phyloP scores from a whole-genome alignment of 2,329 filamentous ascomycete genomes.

The Trichoderma simmonsii region DNA sequence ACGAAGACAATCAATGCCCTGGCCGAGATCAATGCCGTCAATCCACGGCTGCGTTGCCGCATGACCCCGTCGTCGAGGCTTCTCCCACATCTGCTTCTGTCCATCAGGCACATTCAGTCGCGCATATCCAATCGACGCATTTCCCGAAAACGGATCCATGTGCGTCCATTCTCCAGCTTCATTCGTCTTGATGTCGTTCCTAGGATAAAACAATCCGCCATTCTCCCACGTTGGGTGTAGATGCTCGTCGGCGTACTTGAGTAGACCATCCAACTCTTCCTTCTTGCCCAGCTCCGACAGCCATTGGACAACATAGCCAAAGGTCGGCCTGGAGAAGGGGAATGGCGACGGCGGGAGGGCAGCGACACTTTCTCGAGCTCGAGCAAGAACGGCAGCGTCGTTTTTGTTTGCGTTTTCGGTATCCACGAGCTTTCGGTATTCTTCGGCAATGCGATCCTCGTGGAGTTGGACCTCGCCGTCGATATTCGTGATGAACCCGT shows the following conservation, averaged over 20 bases:
- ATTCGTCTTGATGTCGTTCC: conserved; percentile 27
- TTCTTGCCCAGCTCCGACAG: conserved; percentile 33
- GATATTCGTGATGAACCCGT: conserved; percentile 29
- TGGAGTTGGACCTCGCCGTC: conserved; percentile 25
- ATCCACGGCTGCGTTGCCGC: conserved; percentile 16
- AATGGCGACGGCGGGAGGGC: background rate
- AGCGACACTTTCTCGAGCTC: conserved; percentile 18
- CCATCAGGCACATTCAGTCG: conserved; percentile 37
- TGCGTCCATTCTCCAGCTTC: conserved; percentile 25
- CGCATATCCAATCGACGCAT: conserved; percentile 35
- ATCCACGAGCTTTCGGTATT: conserved; percentile 23
- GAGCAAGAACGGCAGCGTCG: conserved; percentile 9
- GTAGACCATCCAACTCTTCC: conserved; percentile 22
- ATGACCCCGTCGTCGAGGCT: conserved; percentile 28
- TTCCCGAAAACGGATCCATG: conserved; percentile 37
- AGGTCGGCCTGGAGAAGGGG: conserved; percentile 7
- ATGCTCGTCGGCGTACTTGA: conserved; percentile 29
- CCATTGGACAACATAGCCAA: conserved; percentile 33
- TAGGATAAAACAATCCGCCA: conserved; percentile 35
- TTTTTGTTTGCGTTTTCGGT: conserved; percentile 20
- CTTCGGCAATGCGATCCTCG: conserved; percentile 25
- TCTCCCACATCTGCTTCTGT: conserved; percentile 34
- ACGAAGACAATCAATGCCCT: conserved; percentile 15
- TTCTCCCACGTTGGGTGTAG: conserved; percentile 33
- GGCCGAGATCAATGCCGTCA: background rate